Base-by-base conservation (phyloP, 2,329 filamentous ascomycete species). In the Helicocarpus griseus region DNA sequence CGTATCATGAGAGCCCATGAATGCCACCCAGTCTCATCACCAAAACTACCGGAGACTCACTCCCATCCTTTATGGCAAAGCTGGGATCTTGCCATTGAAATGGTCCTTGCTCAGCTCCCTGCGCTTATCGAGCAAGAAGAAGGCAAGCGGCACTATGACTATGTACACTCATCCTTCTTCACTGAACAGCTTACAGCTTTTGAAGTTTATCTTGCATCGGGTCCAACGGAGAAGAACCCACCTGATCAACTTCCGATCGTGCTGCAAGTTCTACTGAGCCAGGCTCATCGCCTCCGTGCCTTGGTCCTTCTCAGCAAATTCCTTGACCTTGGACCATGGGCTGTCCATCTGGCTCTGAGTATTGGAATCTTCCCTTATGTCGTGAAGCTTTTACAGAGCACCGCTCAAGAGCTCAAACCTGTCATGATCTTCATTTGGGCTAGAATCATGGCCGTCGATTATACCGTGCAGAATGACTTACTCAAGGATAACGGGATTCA, bases 371-470 rank as follows among this genome's bases (percentile, higher is more conserved):
- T 98, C 68, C 93, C 93, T 0, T 98, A 98, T 64, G 93, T 98
- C n/a, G 74, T 98, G 31, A 98, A 98, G 70, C 76, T 98, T 24
- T 75, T 98, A 17, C 93, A 98, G 67, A 97, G 93, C 4, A 91
- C 94, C 44, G 93, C 93, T 0, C 81, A 89, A 44, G 93, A 98
- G 68, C 73, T 98, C 55, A 97, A 97, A 64, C 91, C 93, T 0
- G 90, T 97, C 54, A 97, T 98, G 93, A 90, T 98, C 4, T 98
- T 97, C 68, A 98, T 98, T 56, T 98, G 93, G 93, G 90, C 93
- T 5, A 82, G 93, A 46, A 89, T 98, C 40, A 81, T 98, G 57
- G 93, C 93, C 6, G 93, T 98, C 5, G 93, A 98, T 63, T 84
- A 93, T 54, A 88, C 87, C 1, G 96, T 93, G 63, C 93, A 98